Base-by-base conservation (phyloP, 371 early-diverging fungal species). In the Mucor piriformis region DNA sequence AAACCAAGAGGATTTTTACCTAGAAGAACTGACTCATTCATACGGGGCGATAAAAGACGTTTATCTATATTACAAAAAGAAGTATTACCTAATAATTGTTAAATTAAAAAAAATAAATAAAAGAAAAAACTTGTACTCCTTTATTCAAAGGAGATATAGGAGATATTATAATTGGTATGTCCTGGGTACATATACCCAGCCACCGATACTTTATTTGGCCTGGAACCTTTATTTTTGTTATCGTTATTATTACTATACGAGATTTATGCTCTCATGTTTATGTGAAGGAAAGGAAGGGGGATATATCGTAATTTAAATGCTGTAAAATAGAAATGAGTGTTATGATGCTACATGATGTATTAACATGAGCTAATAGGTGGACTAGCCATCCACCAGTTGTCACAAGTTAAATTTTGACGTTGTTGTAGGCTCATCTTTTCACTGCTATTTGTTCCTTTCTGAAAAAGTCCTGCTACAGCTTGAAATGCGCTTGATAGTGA, bases 1-100 rank as follows among this genome's bases (percentile, higher is more conserved):
- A 85, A 83, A 63, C 85, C 85, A 5, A 73, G 85, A 56, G 82
- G 83, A 8, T 82, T 79, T 54, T 67, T 85, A 23, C 77, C 83
- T 20, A 76, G 85, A 66, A 78, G 85, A 37, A 76, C 73, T 46
- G 85, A 85, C 38, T 61, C 70, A 2, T 79, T 79, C 64, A 57
- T 79, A 7, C 64, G 69, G 21, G 77, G 77, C 18, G 44, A 53
- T 0, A 43, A 43, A 21, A 63, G 78, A 47, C 66, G 64, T 21
- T 56, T 27, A 38, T 77, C 77, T 16, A 54, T 40, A 23, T 63
- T 77, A 50, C 58, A 47, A 8, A 54, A 54, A 37, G 67, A 73
- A 61, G 51, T 58, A 40, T 40, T 29, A 29, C 29, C 29, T 29
- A 29, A 29, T 29, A 29, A 29, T 29, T 29, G 29, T 29, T 29